phyloP scores from a whole-genome alignment of 768 basidiomycete genomes.

The Megacollybia marginata region DNA sequence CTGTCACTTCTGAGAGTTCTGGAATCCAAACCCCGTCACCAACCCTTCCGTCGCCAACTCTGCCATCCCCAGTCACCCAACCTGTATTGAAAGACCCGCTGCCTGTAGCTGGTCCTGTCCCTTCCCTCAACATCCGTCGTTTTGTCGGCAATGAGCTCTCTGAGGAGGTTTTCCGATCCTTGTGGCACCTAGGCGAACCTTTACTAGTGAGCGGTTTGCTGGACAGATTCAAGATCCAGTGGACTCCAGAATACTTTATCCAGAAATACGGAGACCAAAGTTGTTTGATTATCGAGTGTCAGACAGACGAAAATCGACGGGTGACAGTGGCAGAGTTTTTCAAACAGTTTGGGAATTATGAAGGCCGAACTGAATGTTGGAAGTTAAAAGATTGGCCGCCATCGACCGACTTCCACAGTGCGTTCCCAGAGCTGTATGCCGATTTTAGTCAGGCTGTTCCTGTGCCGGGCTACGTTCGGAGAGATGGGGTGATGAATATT shows the following conservation, averaged over 20 bases:
- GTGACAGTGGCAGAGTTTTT: constrained; percentile 79
- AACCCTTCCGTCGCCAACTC: not conserved
- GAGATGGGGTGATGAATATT: constrained; percentile 84
- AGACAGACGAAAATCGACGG: constrained; percentile 56
- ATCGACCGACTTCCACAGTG: constrained; percentile 73
- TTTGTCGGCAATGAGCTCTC: constrained; percentile 44
- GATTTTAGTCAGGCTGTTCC: constrained; percentile 83
- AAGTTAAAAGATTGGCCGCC: constrained; percentile 85
- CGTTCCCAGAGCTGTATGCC: constrained; percentile 78
- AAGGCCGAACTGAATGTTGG: constrained; percentile 27
- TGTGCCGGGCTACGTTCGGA: constrained; percentile 82
- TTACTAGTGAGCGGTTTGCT: constrained; percentile 67
- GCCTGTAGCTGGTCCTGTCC: constrained; percentile 23
- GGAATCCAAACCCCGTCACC: not conserved
- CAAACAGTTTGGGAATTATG: constrained; percentile 62
- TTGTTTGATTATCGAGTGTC: constrained; percentile 78
- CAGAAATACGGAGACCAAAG: constrained; percentile 53
- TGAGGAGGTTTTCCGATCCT: constrained; percentile 49
- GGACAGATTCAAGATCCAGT: constrained; percentile 55
- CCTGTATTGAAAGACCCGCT: not conserved
- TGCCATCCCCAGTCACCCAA: too few relatives aligned
- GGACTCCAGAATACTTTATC: constrained; percentile 82
- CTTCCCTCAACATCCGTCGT: constrained; percentile 36
- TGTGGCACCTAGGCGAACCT: constrained; percentile 74
- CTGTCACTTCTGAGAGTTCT: constrained; percentile 4